Percentiles rank a stretch among this genome's conserved stretches.
Evolutionary conservation across 2,329 filamentous ascomycete genomes (phyloP).

Genomic region (Colletotrichum acutatum): DNA sequence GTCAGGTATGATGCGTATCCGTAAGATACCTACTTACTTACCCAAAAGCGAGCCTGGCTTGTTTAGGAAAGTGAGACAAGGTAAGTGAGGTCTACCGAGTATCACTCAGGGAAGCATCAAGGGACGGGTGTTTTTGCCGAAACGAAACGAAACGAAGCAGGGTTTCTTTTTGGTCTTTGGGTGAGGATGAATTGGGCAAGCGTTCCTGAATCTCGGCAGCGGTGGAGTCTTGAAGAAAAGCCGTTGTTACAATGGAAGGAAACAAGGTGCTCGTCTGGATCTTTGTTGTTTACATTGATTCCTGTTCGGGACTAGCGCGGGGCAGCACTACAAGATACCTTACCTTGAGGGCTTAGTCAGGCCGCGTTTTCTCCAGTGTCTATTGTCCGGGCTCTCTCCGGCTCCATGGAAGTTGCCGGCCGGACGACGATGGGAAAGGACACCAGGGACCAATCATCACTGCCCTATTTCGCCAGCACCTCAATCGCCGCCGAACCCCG

Average conservation of each 20-base stretch:
- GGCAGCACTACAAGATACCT: not conserved
- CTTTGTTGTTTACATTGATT: constrained; percentile 30
- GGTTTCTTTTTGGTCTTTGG: not conserved
- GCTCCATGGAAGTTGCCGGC: not conserved
- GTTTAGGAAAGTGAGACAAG: constrained; percentile 1
- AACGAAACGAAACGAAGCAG: not conserved
- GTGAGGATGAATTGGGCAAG: constrained; percentile 6
- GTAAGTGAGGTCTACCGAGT: not conserved
- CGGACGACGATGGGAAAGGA: not conserved
- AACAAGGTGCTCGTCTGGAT: constrained; percentile 1
- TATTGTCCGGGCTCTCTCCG: constrained; percentile 9
- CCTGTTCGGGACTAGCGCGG: constrained; percentile 29
- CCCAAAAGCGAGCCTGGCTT: not conserved
- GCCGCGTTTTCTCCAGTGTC: not conserved
- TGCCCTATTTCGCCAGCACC: constrained; percentile 7
- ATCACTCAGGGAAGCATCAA: not conserved
- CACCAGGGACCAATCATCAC: constrained; percentile 11
- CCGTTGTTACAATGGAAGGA: constrained; percentile 15
- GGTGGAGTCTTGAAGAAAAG: constrained; percentile 25
- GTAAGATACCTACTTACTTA: not conserved
- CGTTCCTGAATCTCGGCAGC: not conserved
- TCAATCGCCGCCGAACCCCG: not conserved
- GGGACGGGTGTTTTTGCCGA: not conserved
- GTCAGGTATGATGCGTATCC: too few relatives aligned
- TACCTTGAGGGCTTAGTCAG: too few relatives aligned